Evolutionary conservation across 1,139 yeast genomes (phyloP), one percentile per base, ranked within the genome.

Genomic region (Magnusiomyces ingens): DNA sequence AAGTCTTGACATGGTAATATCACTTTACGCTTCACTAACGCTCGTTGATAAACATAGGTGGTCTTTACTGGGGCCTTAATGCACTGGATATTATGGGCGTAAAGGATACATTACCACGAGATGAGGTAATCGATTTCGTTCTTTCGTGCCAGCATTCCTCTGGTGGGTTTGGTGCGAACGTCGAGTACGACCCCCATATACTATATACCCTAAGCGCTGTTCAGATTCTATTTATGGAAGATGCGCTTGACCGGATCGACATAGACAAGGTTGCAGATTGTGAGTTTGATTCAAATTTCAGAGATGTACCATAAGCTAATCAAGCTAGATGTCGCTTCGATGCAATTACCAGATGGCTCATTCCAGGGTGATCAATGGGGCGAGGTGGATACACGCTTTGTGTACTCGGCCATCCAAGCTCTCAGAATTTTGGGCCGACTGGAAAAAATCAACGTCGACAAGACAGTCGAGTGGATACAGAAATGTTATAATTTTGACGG

Each of bases 131-230:
- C 2, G 71, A 74, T 15, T 94, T 82, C 66, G 86, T 93, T 4
- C 59, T 80, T 63, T 72, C 78, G 17, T 91, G 99, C 65, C 82
- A 80, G 69, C 70, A 71, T 51, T 52, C 60, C 2, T 55, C 62
- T 15, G 96, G 98, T 11, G 97, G 96, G 1, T 93, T 91, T 72
- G 96, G 95, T 0, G 85, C 98, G 0, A 87, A 84, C 58, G 95
- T 96, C 0, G 73, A 78, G 22, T 98, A 93, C 63, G 99, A 94
- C 66, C 84, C 94, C 0, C 99, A 93, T 66, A 68, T 93, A n/a
- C 73, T 89, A 26, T 82, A 90, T 11, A 94, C 99, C 0, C 71
- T 93, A 17, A 87, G 94, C 1, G 99, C 93, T 0, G 67, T 93
- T 1, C 99, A 94, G 67, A 77, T 93, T 1, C 69, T 93, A 51